Evolutionary conservation across 805 yeast species (phyloP).

Genomic region (Yarrowia hollandica): DNA sequence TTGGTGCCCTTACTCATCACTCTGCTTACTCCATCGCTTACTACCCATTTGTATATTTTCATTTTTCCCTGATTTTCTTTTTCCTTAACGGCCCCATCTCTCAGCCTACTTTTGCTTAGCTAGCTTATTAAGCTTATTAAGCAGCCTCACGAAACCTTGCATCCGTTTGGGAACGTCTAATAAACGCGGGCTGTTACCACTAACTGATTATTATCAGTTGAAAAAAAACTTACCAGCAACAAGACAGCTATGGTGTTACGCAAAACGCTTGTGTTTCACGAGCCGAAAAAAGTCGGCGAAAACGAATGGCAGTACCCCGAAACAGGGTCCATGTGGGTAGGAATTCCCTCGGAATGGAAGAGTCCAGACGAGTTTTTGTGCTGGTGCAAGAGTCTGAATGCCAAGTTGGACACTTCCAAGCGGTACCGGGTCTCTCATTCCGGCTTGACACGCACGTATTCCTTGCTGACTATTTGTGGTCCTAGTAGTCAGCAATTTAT

Average conservation of each 20-base stretch:
- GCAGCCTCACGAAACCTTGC: no score
- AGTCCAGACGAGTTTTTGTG: neutral
- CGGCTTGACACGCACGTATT: neutral
- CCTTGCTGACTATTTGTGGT: neutral
- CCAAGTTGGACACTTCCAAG: neutral
- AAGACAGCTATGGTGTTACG: neutral
- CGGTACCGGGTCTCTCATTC: neutral
- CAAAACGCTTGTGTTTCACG: neutral
- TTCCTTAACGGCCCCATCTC: no score
- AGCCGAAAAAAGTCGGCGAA: neutral
- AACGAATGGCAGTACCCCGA: slow-evolving; percentile 7
- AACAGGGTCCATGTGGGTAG: neutral
- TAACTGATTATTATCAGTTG: no score
- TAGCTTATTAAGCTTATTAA: no score
- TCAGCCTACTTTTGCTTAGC: no score
- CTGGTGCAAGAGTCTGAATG: neutral
- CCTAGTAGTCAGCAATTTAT: neutral
- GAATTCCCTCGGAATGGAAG: neutral
- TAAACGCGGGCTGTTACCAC: no score
- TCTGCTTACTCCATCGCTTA: no score
- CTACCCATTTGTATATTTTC: no score
- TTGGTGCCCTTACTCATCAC: no score
- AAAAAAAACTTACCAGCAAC: no score
- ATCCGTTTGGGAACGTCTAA: no score
- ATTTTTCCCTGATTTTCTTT: no score